Base-by-base conservation (phyloP, 2,329 filamentous ascomycete genomes). In the Bipolaris zeicola region DNA sequence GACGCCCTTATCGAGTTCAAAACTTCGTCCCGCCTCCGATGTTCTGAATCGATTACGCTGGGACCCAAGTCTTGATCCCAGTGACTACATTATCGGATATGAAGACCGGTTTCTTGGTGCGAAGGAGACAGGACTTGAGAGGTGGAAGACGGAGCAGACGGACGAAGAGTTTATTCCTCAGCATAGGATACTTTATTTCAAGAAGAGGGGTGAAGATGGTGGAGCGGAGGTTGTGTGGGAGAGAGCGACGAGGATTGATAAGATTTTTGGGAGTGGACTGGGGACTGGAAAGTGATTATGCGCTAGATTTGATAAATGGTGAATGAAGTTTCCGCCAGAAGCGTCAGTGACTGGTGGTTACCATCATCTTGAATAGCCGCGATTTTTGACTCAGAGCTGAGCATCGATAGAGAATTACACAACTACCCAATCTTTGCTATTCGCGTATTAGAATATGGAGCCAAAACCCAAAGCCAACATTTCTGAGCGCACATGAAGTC, bases 151-250 rank as follows among this genome's bases (percentile, higher is more conserved):
- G 16, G 82, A 83, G 45, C 77, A 79, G 31, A 84, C 82, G 8
- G 76, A 85, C 26, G 82, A 85, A 56, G 82, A 85, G 44, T 85
- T 84, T 53, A 83, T 85, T 53, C 83, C 83, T 3, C 78, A 81
- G 60, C 82, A 85, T 70, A 77, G 83, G 2, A 80, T 85, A 16
- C 57, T 81, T 52, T 81, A 82, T 57, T 80, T 84, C 61, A 80
- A 78, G 60, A 75, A 75, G 57, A 76, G 71, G 16, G 69, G 61
- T 5, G 67, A 72, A 36, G 60, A 59, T 14, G 60, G 55, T 36
- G 63, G 55, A 34, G 60, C 42, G 1, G 76, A 77, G 22, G 68
- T 78, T 8, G 76, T 85, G 2, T 85, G 83, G 82, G 81, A 85
- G 63, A 74, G 82, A 38, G 75, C 72, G 63, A 67, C 64, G 8